Evolutionary conservation across 2,329 filamentous ascomycete genomes (phyloP), one percentile per base, ranked within the genome.

Genomic region (Fusarium caatingaense): DNA sequence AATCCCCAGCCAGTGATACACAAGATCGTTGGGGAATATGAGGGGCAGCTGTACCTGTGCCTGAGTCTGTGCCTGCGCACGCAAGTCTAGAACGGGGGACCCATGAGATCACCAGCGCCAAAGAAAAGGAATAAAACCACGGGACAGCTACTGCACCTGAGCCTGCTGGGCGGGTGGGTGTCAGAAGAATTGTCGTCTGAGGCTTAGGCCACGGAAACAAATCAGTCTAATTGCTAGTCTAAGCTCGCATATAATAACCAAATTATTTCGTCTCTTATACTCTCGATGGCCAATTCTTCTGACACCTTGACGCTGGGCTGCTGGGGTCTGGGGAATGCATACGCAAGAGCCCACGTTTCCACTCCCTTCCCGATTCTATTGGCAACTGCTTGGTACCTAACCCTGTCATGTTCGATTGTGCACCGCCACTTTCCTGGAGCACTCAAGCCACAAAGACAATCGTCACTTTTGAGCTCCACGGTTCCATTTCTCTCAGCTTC

Each of bases 51-150:
- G 34, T 32, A 42, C 40, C 48, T 54, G 49, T 56, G 61, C 45
- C 61, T 47, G 40, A 28, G 44, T 49, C 53, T 66, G 46, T 55
- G 54, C 20, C 54, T 60, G 42, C 45, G 34, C 45, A 61, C 57
- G 62, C 67, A 63, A 45, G 58, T 23, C 58, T 57, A 34, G 37
- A 61, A 67, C 54, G 67, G 67, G 54, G 62, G 34, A 25, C 56
- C 67, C 46, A 60, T 71, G 67, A 64, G 54, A 69, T 49, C 53
- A 68, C 57, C 64, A 68, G 45, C 51, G 42, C 51, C 54, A 61
- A 41, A 55, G 37, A 50, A 27, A 68, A 60, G 46, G 37, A 34
- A 46, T 25, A 40, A 32, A 54, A 59, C 50, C 62, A 57, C 53
- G 30, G 45, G 18, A 37, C 10, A 69, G 54, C 63, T 64, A 49